These are phyloP conservation scores for Sanghuangporus sanghuang DNA, from an alignment of 1,284 basidiomycete genomes.

Conservation along the genomic window DNA sequence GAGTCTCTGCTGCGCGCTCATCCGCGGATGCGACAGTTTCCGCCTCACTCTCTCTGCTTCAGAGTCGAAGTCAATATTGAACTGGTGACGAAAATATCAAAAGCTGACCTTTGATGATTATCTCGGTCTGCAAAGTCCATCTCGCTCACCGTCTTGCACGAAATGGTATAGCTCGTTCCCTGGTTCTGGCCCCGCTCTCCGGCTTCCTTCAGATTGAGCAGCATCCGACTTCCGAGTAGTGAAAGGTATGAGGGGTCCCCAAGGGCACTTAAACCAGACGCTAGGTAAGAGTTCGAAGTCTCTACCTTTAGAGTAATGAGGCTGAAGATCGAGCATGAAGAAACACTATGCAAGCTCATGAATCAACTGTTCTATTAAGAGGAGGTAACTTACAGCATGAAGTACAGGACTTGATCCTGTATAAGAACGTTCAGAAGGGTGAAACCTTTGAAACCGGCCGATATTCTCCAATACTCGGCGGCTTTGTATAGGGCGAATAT, in stretches of 20 bases:
- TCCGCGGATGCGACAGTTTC: no score
- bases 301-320: not conserved
- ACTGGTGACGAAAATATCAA: no score
- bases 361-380: not conserved
- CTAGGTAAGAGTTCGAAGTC: not conserved
- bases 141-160: not conserved
- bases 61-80: no score
- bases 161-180: slow-evolving; percentile 2
- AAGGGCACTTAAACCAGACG: not conserved
- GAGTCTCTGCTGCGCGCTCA: no score
- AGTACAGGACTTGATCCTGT: slow-evolving; percentile 3
- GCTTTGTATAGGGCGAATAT: slow-evolving; percentile 5
- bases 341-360: not conserved
- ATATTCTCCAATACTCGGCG: slow-evolving; percentile 5
- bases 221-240: slow-evolving; percentile 3
- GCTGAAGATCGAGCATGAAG: not conserved
- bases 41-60: no score
- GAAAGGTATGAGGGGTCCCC: not conserved
- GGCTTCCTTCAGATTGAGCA: slow-evolving; percentile 9
- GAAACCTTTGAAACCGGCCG: not conserved
- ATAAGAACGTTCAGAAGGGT: slow-evolving; percentile 4
- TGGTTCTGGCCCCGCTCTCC: slow-evolving; percentile 4
- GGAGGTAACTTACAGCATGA: not conserved
- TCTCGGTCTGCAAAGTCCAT: not conserved
- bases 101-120: not conserved